Base-by-base conservation (phyloP, 495 filamentous ascomycete species). In the Talaromyces thailandensis region DNA sequence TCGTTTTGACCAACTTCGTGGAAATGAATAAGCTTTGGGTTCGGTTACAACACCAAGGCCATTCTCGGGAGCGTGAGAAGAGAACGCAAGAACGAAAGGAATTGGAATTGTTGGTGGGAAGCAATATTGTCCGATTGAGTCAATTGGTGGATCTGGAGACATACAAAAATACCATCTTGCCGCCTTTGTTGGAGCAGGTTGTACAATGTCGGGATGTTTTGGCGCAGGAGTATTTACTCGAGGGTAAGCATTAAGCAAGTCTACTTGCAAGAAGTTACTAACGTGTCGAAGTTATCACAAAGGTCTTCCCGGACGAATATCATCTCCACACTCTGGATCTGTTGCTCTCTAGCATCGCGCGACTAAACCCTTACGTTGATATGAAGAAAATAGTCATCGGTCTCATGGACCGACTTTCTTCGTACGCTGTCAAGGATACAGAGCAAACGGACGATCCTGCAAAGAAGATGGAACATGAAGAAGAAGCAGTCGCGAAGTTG, bases 1-100 rank as follows among this genome's bases (percentile, higher is more conserved):
- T 98, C 68, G 86, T 96, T 26, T 76, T 98, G 68, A 98, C 94
- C 58, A 98, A 98, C 68, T 98, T 98, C 69, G 96, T 98, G 67
- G 94, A 98, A 75, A 98, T 98, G 94, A 98, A 98, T 71, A 98
- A 98, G 81, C 84, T 98, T 35, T 98, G 94, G 94, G 94, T 98
- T 61, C 87, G 94, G 61, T 77, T 96, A 62, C 94, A 98, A 73
- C 94, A 98, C 73, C 94, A 98, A 73, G 94, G 94, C 25, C 94
- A 96, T 68, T 98, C 95, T 35, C 84, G 93, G 64, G 95, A 98
- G 71, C 83, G 93, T 52, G 94, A 98, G 55, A 86, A 89, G 76
- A 82, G 94, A 67, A 96, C 92, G 61, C 93, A 93, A 72, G 94
- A 98, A 76, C 76, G 94, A 63, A 92, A 94, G 70, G 94, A 98